A percentile compares a stretch with the other conserved stretches of the same genome.
Conservation (phyloP, 306 rosid species). For the Prosopis cineraria region DNA sequence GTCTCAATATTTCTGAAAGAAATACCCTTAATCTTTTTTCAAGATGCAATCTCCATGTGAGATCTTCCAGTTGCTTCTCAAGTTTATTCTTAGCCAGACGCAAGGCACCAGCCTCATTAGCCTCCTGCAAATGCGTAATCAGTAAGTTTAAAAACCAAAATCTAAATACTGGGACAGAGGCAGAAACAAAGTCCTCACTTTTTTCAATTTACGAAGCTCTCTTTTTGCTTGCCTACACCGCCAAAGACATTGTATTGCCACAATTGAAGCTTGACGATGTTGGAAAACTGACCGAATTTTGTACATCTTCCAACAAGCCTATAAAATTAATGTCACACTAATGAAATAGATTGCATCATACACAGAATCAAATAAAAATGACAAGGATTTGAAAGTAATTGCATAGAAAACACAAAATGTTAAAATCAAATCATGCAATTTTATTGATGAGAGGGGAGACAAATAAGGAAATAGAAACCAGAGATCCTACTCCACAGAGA, state of each 20-base stretch:
- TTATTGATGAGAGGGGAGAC: background rate
- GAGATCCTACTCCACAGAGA: background rate
- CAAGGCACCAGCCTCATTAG: constrained; percentile 96
- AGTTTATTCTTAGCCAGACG: constrained; percentile 94
- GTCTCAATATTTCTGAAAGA: background rate
- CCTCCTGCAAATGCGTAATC: constrained; percentile 65
- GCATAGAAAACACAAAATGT: background rate
- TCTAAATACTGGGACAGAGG: background rate
- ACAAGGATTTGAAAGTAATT: constrained; percentile 24
- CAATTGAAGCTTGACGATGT: constrained; percentile 57
- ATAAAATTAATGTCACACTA: constrained; percentile 31
- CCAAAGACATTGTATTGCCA: constrained; percentile 90
- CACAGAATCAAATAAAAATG: constrained; percentile 23
- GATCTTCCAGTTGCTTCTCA: constrained; percentile 95
- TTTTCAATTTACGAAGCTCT: constrained; percentile 73
- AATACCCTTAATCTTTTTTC: constrained; percentile 95
- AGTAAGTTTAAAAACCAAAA: constrained; percentile 1
- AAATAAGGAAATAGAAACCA: background rate
- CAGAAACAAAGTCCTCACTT: constrained; percentile 46
- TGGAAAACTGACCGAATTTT: constrained; percentile 68
- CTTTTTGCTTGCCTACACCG: constrained; percentile 82
- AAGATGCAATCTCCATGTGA: constrained; percentile 93
- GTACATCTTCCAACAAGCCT: constrained; percentile 90
- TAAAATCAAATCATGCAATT: constrained; percentile 8
- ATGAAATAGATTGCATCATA: constrained; percentile 12